Base-by-base conservation (phyloP, 2,329 filamentous ascomycete genomes). In the Venturia nashicola region DNA sequence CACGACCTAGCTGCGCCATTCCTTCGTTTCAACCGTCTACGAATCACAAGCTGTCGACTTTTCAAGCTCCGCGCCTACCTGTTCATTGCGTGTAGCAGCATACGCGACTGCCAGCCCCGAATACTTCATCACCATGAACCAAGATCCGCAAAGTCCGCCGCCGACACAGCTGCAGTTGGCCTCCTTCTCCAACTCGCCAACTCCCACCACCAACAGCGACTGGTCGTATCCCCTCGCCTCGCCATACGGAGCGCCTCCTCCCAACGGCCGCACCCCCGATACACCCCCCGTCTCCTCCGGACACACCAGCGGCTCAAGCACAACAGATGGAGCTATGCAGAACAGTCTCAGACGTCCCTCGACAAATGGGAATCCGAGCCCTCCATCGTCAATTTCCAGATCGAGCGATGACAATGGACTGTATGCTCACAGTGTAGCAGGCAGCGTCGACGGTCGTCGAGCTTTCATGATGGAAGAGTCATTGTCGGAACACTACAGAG, bases 371-470 rank as follows among this genome's bases (percentile, higher is more conserved):
- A 84, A 83, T 70, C 83, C 93, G 62, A 97, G 93, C 61, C 92
- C 93, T 63, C 93, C 94, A 34, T 90, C 88, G 68, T 97, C 93
- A 5, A 82, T 97, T 69, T 90, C 89, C 67, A 83, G 89, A 67
- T 95, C 90, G 61, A 97, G 91, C 75, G 87, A 88, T 72, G 91
- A 89, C 65, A 89, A 87, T 48, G 83, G 83, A 65, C 75, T 87
- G 67, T 91, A 80, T 67, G 87, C 74, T 61, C 59, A 11, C 59
- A 73, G 72, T 67, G 67, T 79, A 78, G 85, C 72, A 73, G 86
- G 86, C 70, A 73, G 70, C 71, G 71, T 76, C 61, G 87, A 85
- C 73, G 84, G 84, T 66, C 82, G 83, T 68, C 82, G 82, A 68
- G 80, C 82, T 68, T 75, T 76, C 66, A 73, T 76, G 67, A 81